Conservation (phyloP, 2,329 filamentous ascomycete genomes). For the Apiospora sp. region DNA sequence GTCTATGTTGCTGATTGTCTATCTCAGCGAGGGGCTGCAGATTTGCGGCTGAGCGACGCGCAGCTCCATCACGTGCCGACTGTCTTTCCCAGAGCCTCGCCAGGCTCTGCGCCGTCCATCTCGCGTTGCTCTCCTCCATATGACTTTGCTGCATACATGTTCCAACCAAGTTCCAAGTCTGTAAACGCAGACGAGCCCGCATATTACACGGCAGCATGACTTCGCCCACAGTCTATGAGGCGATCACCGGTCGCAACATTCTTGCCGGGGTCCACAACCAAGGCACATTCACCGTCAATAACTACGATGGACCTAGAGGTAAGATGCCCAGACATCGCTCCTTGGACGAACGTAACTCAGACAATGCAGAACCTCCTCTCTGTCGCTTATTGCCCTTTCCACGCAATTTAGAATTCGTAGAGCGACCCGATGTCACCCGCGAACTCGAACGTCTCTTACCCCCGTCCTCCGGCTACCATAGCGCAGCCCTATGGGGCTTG, state of each 20-base stretch:
- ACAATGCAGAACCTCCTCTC: too few species aligned
- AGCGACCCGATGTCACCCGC: too few species aligned
- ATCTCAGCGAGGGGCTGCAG: neutral
- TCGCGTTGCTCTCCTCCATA: too few species aligned
- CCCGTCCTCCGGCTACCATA: too few species aligned
- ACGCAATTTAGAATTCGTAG: too few species aligned
- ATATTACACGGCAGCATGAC: neutral
- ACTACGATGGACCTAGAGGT: neutral
- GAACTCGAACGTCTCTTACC: too few species aligned
- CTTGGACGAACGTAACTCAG: too few species aligned
- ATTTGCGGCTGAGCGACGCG: neutral
- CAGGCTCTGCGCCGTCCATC: neutral
- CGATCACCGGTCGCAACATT: neutral
- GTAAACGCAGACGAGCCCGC: neutral
- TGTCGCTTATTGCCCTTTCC: too few species aligned
- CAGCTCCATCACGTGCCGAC: constrained; percentile 1
- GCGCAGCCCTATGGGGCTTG: too few species aligned
- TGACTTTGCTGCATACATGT: too few species aligned
- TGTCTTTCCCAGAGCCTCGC: neutral
- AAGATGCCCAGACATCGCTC: neutral
- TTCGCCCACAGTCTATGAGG: neutral
- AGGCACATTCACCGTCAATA: neutral
- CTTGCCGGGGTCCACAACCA: neutral
- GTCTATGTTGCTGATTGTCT: neutral
- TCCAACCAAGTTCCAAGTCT: too few species aligned